Base-by-base conservation (phyloP, 257 asterid genomes). In the Forsythia suspensa region DNA sequence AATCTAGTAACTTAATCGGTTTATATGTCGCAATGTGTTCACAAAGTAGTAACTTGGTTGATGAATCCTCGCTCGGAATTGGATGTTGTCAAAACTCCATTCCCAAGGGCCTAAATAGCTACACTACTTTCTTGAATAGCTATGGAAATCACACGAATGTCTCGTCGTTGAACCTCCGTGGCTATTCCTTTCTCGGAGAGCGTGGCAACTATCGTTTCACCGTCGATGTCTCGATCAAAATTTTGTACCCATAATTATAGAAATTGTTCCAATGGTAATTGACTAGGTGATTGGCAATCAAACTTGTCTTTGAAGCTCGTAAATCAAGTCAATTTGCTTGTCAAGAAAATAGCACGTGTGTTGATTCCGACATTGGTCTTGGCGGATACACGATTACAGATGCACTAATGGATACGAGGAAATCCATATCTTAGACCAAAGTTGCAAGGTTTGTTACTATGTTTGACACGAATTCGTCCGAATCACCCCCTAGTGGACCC, bases 51-150 rank as follows among this genome's bases (percentile, higher is more conserved):
- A 83, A 86, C 40, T 73, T 84, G 39, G 39, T 39, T 12, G 40
- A 71, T 10, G 88, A 83, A 9, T 55, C 75, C 3, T 86, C n/a
- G 90, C 20, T 69, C 84, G 90, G 90, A 29, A 72, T 86, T 7
- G 90, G 90, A 0, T 86, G 90, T 63, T 86, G 90, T 77, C 79
- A 80, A 75, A 24, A 85, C 69, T 80, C 90, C 73, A 77, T 86
- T 5, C 86, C 85, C 21, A 79, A 72, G 80, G 86, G 86, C 5
- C 77, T 67, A n/a, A 77, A 24, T 37, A 2, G 4, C 13, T 59
- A 1, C 29, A 1, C 0, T 0, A 20, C 0, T 20, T 6, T 0
- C 36, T 6, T 59, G 36, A 2, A 7, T 12, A 59, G 5, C 68
- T 0, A 6, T 20, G 0, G 7, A 1, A 6, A 3, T 0, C 81